phyloP scores from a whole-genome alignment of 306 rosid species.

The Astragalus glycyphyllos region DNA sequence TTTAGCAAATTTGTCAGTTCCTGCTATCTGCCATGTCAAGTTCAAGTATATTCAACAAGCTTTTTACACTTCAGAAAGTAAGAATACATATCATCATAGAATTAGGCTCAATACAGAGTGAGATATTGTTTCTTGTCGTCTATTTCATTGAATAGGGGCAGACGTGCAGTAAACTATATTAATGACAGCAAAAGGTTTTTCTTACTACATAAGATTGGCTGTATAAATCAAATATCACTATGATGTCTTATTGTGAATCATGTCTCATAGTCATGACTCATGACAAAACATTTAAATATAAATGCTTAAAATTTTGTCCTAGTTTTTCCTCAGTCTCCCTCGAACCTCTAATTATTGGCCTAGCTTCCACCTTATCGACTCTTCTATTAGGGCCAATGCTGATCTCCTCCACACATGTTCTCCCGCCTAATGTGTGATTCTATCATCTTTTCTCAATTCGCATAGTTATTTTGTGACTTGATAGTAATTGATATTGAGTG shows the following conservation, averaged over 20 bases:
- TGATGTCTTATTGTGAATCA: background rate
- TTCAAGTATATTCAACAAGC: slow-evolving; percentile 9
- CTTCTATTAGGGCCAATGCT: background rate
- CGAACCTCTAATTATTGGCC: background rate
- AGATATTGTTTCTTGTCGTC: background rate
- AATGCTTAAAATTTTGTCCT: background rate
- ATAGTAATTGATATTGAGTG: too few relatives aligned
- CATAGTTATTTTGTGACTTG: too few relatives aligned
- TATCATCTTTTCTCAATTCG: slow-evolving; percentile 5
- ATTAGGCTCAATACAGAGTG: slow-evolving; percentile 2
- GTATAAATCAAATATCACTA: slow-evolving; percentile 2
- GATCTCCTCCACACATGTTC: background rate
- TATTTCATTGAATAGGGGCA: slow-evolving; percentile 9
- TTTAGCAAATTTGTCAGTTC: slow-evolving; percentile 90
- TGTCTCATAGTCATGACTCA: too few relatives aligned
- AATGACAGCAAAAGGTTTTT: background rate
- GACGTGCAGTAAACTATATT: background rate
- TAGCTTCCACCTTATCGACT: background rate
- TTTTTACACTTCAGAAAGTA: background rate
- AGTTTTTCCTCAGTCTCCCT: background rate
- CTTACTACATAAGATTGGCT: too few relatives aligned
- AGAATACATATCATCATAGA: slow-evolving; percentile 5
- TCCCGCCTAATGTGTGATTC: background rate
- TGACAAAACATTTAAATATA: background rate
- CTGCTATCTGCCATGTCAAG: slow-evolving; percentile 64